Evolutionary conservation across 192 early-diverging fungal species (phyloP), one percentile per base, ranked within the genome.

Genomic region (Coemansia sp.): DNA sequence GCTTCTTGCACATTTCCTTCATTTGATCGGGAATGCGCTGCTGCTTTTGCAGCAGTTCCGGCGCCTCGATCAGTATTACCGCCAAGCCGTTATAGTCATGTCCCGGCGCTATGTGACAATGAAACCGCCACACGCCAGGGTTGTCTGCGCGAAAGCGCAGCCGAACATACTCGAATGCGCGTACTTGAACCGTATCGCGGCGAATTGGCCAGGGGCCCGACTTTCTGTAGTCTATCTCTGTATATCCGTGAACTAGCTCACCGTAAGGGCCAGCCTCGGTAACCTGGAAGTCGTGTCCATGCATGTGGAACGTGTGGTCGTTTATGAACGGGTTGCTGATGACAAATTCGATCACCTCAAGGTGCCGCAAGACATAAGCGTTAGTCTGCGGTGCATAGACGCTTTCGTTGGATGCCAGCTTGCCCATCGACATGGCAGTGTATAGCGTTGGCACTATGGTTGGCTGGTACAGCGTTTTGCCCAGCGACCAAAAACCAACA

Each of bases 101-200:
- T 3, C 28, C 28, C 28, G 55, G 56, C n/a, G 69, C 66, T 32
- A 64, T 54, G 64, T 91, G 91, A 69, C 91, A 94, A 66, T 91
- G 91, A 68, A 91, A 78, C 39, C 86, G 52, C 88, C 87, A 93
- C 12, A 81, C 75, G 20, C 90, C 91, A 8, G 88, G 87, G 67
- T 91, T 91, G 64, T 90, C 84, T 8, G 87, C 85, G 14, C 75
- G 36, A 62, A 89, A 88, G 8, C 89, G 74, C 45, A 94, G 66
- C 20, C 81, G 79, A 27, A 78, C 73, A 53, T 83, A 86, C 26
- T 80, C 53, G 46, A 74, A 50, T 20, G 53, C 62, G 8, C 82
- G 84, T 0, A 90, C 60, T 4, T 78, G 55, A 9, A 91, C 67
- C 5, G 83, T 85, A 55, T 94, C 92, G 46, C 92, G 81, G 12